Conservation (phyloP, 2,329 filamentous ascomycete genomes). For the Stagonosporopsis cucurbitacearum region DNA sequence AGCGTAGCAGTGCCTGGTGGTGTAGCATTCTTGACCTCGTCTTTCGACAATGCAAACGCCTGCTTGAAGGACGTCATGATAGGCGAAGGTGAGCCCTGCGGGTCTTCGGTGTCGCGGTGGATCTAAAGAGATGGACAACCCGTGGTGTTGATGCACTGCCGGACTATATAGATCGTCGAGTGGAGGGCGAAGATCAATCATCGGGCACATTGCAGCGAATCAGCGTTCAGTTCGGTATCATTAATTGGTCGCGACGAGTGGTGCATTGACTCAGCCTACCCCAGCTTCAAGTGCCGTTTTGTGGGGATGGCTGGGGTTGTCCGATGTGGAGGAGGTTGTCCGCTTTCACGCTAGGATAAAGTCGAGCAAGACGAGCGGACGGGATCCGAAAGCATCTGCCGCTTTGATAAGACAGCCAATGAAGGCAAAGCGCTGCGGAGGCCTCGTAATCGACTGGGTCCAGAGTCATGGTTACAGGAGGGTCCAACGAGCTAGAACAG, state of each 20-base stretch:
- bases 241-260: slow-evolving; percentile 5
- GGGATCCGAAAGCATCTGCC: slow-evolving; percentile 1
- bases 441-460: background rate
- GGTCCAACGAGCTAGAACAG: slow-evolving; percentile 1
- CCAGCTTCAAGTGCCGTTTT: slow-evolving; percentile 9
- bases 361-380: slow-evolving; percentile 9
- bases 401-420: slow-evolving; percentile 7
- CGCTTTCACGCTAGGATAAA: slow-evolving; percentile 6
- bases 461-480: background rate
- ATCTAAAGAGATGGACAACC: background rate
- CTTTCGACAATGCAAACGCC: slow-evolving; percentile 50
- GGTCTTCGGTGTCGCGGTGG: background rate
- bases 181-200: background rate
- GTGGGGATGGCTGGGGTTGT: slow-evolving; percentile 19
- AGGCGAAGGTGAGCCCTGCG: background rate
- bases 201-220: slow-evolving; percentile 10
- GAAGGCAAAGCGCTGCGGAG: background rate
- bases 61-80: slow-evolving; percentile 45
- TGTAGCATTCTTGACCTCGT: slow-evolving; percentile 47
- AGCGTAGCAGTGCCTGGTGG: slow-evolving; percentile 51
- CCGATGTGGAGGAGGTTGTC: slow-evolving; percentile 25
- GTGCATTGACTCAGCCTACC: slow-evolving; percentile 16
- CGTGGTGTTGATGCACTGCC: background rate
- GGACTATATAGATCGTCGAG: slow-evolving; percentile 3
- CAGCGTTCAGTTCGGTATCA: background rate